Evolutionary conservation across 1,284 basidiomycete species (phyloP).

Genomic region (Thecaphora frezii): DNA sequence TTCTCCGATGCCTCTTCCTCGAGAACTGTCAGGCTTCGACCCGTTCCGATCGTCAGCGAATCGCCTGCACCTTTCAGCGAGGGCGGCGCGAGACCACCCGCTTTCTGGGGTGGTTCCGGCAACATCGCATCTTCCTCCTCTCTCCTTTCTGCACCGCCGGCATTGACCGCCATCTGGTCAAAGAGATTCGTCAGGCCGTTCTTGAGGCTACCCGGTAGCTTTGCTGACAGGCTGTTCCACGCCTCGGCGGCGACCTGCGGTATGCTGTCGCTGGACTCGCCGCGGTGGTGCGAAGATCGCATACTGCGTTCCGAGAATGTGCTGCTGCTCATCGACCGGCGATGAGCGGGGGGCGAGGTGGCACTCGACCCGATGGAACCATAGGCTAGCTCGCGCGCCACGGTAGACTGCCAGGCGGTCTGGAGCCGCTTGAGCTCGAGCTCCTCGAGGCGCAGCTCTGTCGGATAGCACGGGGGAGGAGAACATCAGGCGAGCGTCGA

Average conservation of each 20-base stretch:
- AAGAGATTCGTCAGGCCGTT: constrained; percentile 19
- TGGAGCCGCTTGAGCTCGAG: constrained; percentile 12
- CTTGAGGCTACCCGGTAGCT: constrained; percentile 21
- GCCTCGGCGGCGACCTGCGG: constrained; percentile 19
- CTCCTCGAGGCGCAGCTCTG: constrained; percentile 19
- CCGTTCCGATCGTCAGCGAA: neutral
- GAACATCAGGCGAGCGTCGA: no score
- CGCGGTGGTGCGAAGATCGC: neutral
- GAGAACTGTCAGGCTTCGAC: constrained; percentile 13
- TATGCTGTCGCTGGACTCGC: constrained; percentile 1
- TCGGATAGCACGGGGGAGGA: neutral
- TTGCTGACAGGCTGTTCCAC: constrained; percentile 17
- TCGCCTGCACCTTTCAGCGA: neutral
- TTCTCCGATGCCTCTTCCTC: constrained; percentile 29
- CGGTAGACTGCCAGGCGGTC: constrained; percentile 16
- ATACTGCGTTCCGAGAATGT: neutral
- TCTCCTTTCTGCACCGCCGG: neutral
- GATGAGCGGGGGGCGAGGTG: constrained; percentile 4
- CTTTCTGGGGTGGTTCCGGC: neutral
- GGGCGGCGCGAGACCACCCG: neutral
- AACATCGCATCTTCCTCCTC: no score
- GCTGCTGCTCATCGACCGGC: constrained; percentile 2
- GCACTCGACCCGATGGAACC: neutral
- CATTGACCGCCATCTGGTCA: constrained; percentile 15
- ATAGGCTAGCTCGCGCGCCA: constrained; percentile 15